phyloP scores from a whole-genome alignment of 768 basidiomycete species.

The Tricholoma saponaceum region DNA sequence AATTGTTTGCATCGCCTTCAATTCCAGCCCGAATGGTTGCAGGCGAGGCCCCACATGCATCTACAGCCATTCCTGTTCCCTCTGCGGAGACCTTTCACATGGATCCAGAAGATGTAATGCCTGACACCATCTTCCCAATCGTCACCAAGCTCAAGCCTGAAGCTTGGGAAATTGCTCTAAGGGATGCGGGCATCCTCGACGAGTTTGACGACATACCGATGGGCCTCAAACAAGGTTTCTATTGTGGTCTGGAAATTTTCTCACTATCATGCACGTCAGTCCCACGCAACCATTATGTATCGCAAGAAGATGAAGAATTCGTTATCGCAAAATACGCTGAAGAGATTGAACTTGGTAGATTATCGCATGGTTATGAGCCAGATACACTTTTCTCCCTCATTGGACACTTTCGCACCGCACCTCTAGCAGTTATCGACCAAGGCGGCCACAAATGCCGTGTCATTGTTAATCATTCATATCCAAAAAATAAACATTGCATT shows the following conservation, averaged over 20 bases:
- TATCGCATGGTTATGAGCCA: slow-evolving; percentile 10
- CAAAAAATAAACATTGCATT: slow-evolving; percentile 1
- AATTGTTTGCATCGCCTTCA: not conserved
- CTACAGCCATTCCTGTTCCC: slow-evolving; percentile 12
- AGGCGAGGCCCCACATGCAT: not conserved
- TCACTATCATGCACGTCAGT: slow-evolving; percentile 5
- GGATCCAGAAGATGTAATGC: slow-evolving; percentile 7
- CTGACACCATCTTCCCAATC: slow-evolving; percentile 8
- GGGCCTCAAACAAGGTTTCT: slow-evolving; percentile 17
- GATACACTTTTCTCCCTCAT: slow-evolving; percentile 12
- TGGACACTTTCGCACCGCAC: slow-evolving; percentile 22
- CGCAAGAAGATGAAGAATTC: slow-evolving; percentile 5
- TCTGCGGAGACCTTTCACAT: slow-evolving; percentile 10
- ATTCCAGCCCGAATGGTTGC: not conserved
- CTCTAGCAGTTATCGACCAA: slow-evolving; percentile 22
- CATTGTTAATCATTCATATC: no score
- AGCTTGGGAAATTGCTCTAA: slow-evolving; percentile 6
- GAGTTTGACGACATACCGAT: slow-evolving; percentile 5
- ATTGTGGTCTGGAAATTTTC: slow-evolving; percentile 9
- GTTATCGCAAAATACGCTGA: slow-evolving; percentile 11
- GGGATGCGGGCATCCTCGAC: not conserved
- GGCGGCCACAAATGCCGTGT: slow-evolving; percentile 17
- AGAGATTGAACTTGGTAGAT: slow-evolving; percentile 10
- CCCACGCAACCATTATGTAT: slow-evolving; percentile 13
- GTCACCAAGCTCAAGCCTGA: slow-evolving; percentile 12